Evolutionary conservation across 2,329 filamentous ascomycete genomes (phyloP).

Genomic region (Cladorrhinum sp.): DNA sequence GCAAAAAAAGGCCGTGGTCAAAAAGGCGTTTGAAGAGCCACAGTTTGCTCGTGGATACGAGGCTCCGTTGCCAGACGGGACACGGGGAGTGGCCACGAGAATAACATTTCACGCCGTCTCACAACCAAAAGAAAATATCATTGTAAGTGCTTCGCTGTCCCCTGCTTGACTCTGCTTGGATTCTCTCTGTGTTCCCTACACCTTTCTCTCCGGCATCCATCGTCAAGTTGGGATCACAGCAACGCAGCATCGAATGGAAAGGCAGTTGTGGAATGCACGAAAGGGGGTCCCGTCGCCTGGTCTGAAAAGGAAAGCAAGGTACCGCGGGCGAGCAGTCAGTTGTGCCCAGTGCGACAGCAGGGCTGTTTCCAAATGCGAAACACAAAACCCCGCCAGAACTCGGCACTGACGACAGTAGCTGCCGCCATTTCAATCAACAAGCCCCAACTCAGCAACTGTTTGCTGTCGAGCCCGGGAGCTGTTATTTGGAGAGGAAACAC

Average conservation of each 20-base stretch:
- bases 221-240: not conserved
- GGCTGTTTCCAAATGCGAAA: conserved; percentile 30
- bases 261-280: not conserved
- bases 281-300: conserved; percentile 5
- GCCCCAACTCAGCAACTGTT: conserved; percentile 7
- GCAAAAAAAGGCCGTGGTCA: conserved; percentile 2
- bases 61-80: not conserved
- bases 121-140: not conserved
- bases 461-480: conserved; percentile 1
- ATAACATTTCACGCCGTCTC: not conserved
- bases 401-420: conserved; percentile 30
- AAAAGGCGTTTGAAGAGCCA: conserved; percentile 4
- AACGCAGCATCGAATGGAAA: not conserved
- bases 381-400: conserved; percentile 35
- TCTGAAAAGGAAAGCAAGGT: conserved; percentile 14
- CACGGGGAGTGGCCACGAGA: not conserved
- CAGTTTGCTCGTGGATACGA: conserved; percentile 6
- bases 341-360: conserved; percentile 18
- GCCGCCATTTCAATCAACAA: not conserved
- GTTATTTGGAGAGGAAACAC: not conserved
- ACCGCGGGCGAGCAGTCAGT: conserved; percentile 13
- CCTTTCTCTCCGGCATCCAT: not conserved
- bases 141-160: not conserved
- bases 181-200: not conserved
- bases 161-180: not conserved